Evolutionary conservation across 768 basidiomycete genomes (phyloP).

Genomic region (Saitozyma podzolica): DNA sequence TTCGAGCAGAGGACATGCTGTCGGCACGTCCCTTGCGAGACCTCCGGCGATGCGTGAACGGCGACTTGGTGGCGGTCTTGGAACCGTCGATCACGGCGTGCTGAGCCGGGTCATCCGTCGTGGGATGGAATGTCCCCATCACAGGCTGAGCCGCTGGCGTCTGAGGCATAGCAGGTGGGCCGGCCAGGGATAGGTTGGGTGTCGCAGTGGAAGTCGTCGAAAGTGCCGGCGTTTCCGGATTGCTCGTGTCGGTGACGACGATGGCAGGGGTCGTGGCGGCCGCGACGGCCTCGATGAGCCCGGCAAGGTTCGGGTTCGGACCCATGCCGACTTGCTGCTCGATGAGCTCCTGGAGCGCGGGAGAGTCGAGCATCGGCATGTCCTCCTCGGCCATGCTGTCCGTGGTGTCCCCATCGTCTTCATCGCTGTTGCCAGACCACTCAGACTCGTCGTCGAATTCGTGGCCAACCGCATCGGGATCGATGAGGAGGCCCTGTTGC

Average conservation of each 20-base stretch:
- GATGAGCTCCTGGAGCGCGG: conserved; percentile 38
- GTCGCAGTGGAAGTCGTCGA: conserved; percentile 15
- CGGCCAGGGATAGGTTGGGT: conserved; percentile 12
- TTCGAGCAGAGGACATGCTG: conserved; percentile 15
- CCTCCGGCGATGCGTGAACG: conserved; percentile 42
- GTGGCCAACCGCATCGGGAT: conserved; percentile 33
- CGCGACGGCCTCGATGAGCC: not conserved
- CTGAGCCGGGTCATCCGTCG: conserved; percentile 37
- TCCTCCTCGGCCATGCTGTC: conserved; percentile 50
- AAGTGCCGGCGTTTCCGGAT: not conserved
- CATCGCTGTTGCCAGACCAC: conserved; percentile 36
- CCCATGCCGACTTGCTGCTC: conserved; percentile 16
- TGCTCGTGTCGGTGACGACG: conserved; percentile 32
- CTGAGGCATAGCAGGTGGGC: conserved; percentile 1
- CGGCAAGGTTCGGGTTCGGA: conserved; percentile 9
- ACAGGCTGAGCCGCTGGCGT: conserved; percentile 12
- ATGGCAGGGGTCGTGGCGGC: conserved; percentile 13
- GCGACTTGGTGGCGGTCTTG: conserved; percentile 36
- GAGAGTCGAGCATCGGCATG: conserved; percentile 46
- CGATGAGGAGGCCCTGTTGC: conserved; percentile 33
- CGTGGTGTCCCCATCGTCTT: conserved; percentile 45
- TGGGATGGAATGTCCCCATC: conserved; percentile 48
- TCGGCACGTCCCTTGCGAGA: conserved; percentile 24
- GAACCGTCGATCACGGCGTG: conserved; percentile 46
- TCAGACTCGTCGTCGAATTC: conserved; percentile 29